These are phyloP conservation scores for Neurospora discreta DNA, from an alignment of 495 filamentous ascomycete species.

Conservation along the genomic window DNA sequence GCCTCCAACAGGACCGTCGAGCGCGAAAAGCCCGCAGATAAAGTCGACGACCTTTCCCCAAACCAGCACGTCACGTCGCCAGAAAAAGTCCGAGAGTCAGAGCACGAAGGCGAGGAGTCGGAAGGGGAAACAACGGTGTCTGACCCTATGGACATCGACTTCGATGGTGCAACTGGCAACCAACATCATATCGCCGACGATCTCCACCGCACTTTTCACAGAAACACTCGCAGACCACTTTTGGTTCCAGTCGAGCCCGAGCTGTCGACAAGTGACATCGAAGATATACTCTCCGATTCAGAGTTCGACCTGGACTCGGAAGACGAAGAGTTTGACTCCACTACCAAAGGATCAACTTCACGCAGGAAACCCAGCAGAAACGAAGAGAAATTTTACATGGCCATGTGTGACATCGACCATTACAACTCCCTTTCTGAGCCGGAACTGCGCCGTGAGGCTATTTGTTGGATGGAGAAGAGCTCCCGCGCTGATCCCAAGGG, in stretches of 20 bases:
- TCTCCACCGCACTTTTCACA: rapidly evolving
- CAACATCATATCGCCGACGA: neutral
- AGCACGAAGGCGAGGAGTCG: neutral
- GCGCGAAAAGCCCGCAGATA: neutral
- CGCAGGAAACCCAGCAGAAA: rapidly evolving
- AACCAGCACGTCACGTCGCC: neutral
- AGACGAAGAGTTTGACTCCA: neutral
- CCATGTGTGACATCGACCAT: neutral
- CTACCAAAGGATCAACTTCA: neutral
- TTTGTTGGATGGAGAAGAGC: neutral
- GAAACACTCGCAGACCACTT: neutral
- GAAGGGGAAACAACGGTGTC: neutral
- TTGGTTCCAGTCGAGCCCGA: neutral
- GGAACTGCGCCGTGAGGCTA: neutral
- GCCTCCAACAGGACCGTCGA: too few species aligned
- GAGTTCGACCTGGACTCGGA: neutral
- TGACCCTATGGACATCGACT: neutral
- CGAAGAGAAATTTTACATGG: neutral
- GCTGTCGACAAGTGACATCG: neutral
- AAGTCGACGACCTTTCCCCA: neutral
- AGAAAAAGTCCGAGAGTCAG: neutral
- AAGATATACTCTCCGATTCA: neutral
- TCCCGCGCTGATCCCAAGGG: neutral
- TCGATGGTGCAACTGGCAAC: neutral
- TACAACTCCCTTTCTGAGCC: neutral